Base-by-base conservation (phyloP, 345 rosid species). In the Eutrema yunnanense region DNA sequence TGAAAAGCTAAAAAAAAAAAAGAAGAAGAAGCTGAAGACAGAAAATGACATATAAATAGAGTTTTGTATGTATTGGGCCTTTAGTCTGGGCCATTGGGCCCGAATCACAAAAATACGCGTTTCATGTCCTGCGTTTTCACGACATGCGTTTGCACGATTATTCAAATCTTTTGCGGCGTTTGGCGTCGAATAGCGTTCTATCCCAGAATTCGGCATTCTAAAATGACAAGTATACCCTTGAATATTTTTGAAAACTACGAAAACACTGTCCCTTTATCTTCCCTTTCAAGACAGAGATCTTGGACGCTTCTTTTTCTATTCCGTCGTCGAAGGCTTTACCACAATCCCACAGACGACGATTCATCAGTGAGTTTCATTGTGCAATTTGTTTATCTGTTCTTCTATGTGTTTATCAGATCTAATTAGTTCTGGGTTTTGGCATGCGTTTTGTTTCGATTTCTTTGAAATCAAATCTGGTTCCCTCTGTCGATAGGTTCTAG, bases 271-370 rank as follows among this genome's bases (percentile, higher is more conserved):
- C 44, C 19, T 67, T 51, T 60, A 46, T 67, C 79, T 75, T 75
- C 37, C 36, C 37, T 53, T 6, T 61, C 78, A 74, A 74, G 63
- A 58, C 69, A 67, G 46, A 16, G 1, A 58, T 40, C 19, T 40
- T 3, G 0, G 42, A 60, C 13, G 2, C 44, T 62, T 16, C 3
- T 52, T 30, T 56, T 13, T 34, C 27, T 40, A 9, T 52, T 6
- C 49, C 55, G 32, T 67, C 73, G 62, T 60, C 68, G 34, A 53
- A 68, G 44, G 55, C 60, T n/a, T 67, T 11, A 3, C 63, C 68
- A 59, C 6, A 54, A 27, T 36, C 32, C 0, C 72, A 57, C 48
- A 30, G 44, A 30, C 56, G 69, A 37, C 67, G 73, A 42, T 61
- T 67, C 73, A 53, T 33, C 63, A 32, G 70, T 75, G 40, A 46